Evolutionary conservation across 192 early-diverging fungal genomes (phyloP).

Genomic region (Rhizoclosmatium sp.): DNA sequence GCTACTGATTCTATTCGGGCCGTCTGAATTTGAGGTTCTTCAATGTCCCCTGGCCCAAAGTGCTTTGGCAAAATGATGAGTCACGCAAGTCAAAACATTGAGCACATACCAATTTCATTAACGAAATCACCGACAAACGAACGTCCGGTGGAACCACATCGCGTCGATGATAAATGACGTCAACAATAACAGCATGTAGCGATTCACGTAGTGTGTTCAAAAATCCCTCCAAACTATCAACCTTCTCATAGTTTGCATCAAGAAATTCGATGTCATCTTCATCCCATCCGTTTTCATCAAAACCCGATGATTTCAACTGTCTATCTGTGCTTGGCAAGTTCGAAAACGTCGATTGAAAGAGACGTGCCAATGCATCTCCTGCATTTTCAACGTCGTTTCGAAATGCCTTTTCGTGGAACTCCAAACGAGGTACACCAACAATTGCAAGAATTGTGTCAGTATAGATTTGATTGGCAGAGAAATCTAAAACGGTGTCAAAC

Average conservation of each 20-base stretch:
- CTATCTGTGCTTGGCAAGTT: not conserved
- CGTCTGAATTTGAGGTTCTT: constrained; percentile 33
- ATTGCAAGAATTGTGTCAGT: constrained; percentile 30
- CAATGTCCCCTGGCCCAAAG: constrained; percentile 32
- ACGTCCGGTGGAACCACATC: constrained; percentile 20
- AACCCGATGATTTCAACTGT: not conserved
- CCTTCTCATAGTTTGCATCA: constrained; percentile 17
- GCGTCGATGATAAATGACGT: not conserved
- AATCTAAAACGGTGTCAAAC: constrained; percentile 2
- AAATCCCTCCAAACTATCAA: constrained; percentile 4
- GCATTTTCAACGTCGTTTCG: constrained; percentile 46
- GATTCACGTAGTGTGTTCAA: not conserved
- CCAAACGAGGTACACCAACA: constrained; percentile 30
- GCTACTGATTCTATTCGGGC: constrained; percentile 37
- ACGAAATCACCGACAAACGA: constrained; percentile 28
- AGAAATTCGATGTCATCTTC: constrained; percentile 25
- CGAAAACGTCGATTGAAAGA: constrained; percentile 21
- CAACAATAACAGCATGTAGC: not conserved
- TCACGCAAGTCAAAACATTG: not conserved
- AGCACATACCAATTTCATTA: constrained; percentile 27
- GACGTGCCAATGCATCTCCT: constrained; percentile 42
- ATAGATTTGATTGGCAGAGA: constrained; percentile 37
- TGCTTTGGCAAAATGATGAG: constrained; percentile 16
- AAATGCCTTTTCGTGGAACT: constrained; percentile 37
- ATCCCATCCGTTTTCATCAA: not conserved